A percentile compares a stretch with the other conserved stretches of the same genome.
Evolutionary conservation across 805 yeast genomes (phyloP).

Genomic region (Debaryomyces hansenii): DNA sequence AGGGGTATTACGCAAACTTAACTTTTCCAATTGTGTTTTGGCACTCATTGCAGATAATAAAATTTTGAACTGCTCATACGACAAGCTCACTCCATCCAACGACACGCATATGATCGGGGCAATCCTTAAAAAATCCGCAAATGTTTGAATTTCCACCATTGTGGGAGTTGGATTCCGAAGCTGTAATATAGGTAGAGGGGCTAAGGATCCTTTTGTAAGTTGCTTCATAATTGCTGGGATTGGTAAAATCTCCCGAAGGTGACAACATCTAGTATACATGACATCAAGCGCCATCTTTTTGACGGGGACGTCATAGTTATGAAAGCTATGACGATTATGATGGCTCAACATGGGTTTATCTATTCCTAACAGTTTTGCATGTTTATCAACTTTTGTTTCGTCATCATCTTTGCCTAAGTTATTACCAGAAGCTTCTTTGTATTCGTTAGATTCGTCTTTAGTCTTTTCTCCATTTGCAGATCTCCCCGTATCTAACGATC

Average conservation of each 20-base stretch:
- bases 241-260: slow-evolving; percentile 85
- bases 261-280: slow-evolving; percentile 90
- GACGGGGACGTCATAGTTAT: slow-evolving; percentile 32
- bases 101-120: slow-evolving; percentile 78
- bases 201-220: slow-evolving; percentile 71
- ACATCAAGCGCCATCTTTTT: slow-evolving; percentile 60
- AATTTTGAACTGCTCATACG: slow-evolving; percentile 74
- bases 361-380: slow-evolving; percentile 25
- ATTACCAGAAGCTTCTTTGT: not conserved
- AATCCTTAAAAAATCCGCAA: slow-evolving; percentile 83
- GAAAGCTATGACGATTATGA: slow-evolving; percentile 3
- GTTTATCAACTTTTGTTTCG: slow-evolving; percentile 21
- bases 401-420: slow-evolving; percentile 12
- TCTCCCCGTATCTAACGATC: slow-evolving; percentile 52
- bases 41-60: slow-evolving; percentile 69
- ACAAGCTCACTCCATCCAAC: slow-evolving; percentile 75
- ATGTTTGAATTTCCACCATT: slow-evolving; percentile 80
- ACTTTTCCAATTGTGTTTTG: slow-evolving; percentile 64
- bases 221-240: slow-evolving; percentile 80
- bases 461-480: slow-evolving; percentile 16
- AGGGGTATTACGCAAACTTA: slow-evolving; percentile 77
- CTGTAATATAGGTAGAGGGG: slow-evolving; percentile 71
- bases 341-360: slow-evolving; percentile 33
- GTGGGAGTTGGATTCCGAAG: slow-evolving; percentile 89
- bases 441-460: slow-evolving; percentile 7